Evolutionary conservation across 495 filamentous ascomycete genomes (phyloP), one percentile per base, ranked within the genome.

Genomic region (Apodospora peruviana): DNA sequence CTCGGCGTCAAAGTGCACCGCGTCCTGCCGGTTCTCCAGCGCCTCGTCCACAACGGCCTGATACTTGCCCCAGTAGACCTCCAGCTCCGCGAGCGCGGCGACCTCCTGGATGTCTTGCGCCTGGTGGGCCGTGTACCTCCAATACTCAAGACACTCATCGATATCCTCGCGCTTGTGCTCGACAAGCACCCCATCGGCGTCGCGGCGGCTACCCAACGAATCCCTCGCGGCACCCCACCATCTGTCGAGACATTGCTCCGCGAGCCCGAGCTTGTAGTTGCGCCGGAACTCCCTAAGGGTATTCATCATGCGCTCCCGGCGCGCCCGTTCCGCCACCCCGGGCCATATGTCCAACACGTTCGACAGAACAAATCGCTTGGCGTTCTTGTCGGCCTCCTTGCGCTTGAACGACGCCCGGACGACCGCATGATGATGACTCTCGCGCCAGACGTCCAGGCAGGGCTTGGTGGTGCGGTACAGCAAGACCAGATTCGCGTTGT

Each of bases 381-480:
- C 38, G 27, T 53, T 39, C 2, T 27, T 40, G 10, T 51, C 45
- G 3, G 61, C 59, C 17, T 50, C 27, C 19, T 47, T 38, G 23
- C n/a, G 3, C 34, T 49, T 48, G 21, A 51, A 47, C 2, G 21
- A 32, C 20, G 35, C 25, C 4, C 53, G 52, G 3, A 50, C 46
- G 9, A 41, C 34, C 23, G 20, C 40, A 14, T 42, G 27, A 2
- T 49, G 32, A n/a, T 37, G 46, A 5, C 36, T 36, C 43, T 61
- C 58, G 20, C 50, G 53, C 58, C 61, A 64, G 7, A 41, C 19
- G 18, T 63, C 62, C 4, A 66, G 5, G 22, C 40, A 40, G 1
- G 61, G 63, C 18, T 38, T 51, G 37, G 53, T 44, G 16, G 60
- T 60, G 24, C 59, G 58, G 41, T 62, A 64, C 32, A 64, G 56